Base-by-base conservation (phyloP, 345 rosid species). In the Physaria fendleri region DNA sequence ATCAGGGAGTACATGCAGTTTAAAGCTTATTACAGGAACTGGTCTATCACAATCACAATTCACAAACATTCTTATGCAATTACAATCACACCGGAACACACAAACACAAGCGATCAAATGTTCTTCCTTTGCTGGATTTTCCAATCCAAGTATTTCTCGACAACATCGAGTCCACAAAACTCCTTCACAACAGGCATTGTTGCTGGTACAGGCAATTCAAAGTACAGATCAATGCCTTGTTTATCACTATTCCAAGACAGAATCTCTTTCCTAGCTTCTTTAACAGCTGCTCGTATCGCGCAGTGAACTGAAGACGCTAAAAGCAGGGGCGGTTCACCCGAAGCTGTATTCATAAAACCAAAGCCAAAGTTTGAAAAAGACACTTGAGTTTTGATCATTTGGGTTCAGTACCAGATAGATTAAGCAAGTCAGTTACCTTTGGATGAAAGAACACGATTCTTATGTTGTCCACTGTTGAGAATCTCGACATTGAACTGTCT, bases 301-400 rank as follows among this genome's bases (percentile, higher is more conserved):
- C 94, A 82, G 73, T 92, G 89, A 62, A 84, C 85, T 10, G 98
- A 84, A 48, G 76, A 80, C 5, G 97, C 95, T 15, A 92, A 77
- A 57, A 89, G 88, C 53, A 88, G 59, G 13, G 98, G 97, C 4
- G 95, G 97, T 80, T 92, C 98, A 4, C 98, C 98, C 0, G 91
- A 92, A 72, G 98, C 98, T 92, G 77, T 79, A 76, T 17, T n/a
- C n/a, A n/a, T 17, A 35, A 47, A 33, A 32, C 81, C 77, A 62
- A 54, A 27, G 27, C 40, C 43, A 50, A 49, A 15, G 27, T 29
- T 64, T 9, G 5, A 23, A 5, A 23, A 34, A 14, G 8, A 59
- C 15, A 16, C 15, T 38, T 3, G 33, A 52, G 23, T 27, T 17
- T 15, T 41, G 29, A 30, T 38, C 18, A 4, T 48, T 66, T 49